Evolutionary conservation across 768 basidiomycete species (phyloP).

Genomic region (Galerina sulciceps): DNA sequence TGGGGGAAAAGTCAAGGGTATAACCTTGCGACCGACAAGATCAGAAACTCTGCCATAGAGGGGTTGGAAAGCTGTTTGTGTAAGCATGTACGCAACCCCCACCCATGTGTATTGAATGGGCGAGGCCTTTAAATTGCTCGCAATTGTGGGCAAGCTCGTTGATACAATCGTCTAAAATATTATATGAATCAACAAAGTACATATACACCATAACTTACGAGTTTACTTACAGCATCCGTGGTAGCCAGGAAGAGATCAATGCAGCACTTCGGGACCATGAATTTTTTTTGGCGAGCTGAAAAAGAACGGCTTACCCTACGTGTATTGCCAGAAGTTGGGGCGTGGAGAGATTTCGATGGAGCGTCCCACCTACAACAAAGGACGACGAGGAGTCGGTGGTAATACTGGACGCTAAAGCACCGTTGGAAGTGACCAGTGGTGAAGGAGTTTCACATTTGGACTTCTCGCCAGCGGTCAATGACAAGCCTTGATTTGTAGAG

Average conservation of each 20-base stretch:
- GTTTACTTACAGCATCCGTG: slow-evolving; percentile 71
- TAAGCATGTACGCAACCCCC: slow-evolving; percentile 82
- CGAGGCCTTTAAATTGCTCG: slow-evolving; percentile 67
- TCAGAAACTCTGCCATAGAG: slow-evolving; percentile 83
- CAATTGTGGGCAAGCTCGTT: slow-evolving; percentile 82
- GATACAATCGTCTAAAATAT: slow-evolving; percentile 68
- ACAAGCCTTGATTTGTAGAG: slow-evolving; percentile 7
- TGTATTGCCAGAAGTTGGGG: slow-evolving; percentile 64
- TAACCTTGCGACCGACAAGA: slow-evolving; percentile 78
- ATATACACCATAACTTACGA: not conserved
- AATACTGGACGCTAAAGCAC: slow-evolving; percentile 30
- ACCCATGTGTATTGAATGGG: slow-evolving; percentile 86
- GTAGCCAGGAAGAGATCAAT: slow-evolving; percentile 81
- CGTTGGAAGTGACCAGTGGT: slow-evolving; percentile 11
- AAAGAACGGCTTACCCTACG: slow-evolving; percentile 56
- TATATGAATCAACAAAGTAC: not conserved
- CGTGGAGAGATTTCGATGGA: slow-evolving; percentile 48
- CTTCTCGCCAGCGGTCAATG: slow-evolving; percentile 11
- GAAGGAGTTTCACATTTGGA: slow-evolving; percentile 3
- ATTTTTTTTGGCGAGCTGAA: slow-evolving; percentile 9
- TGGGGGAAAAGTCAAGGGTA: slow-evolving; percentile 16
- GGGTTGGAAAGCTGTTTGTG: slow-evolving; percentile 85
- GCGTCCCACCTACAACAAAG: slow-evolving; percentile 25
- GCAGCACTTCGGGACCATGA: slow-evolving; percentile 59
- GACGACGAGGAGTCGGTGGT: slow-evolving; percentile 37